Conservation (phyloP, 2,329 filamentous ascomycete species). For the Akanthomyces uredinophilus region DNA sequence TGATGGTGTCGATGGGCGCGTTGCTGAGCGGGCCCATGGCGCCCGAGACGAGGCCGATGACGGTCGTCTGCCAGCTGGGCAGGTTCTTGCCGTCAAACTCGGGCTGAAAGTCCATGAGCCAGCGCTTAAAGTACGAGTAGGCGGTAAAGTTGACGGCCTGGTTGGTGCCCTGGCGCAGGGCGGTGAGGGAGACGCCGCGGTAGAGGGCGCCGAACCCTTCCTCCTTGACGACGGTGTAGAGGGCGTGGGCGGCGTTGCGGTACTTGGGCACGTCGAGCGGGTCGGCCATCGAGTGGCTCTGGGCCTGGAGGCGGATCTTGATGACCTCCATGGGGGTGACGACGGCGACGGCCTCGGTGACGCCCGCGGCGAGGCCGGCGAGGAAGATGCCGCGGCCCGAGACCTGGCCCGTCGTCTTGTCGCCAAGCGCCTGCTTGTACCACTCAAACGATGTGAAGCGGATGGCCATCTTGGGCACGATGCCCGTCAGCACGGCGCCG, state of each 20-base stretch:
- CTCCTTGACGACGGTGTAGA: conserved; percentile 86
- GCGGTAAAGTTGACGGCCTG: conserved; percentile 99
- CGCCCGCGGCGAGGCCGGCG: conserved; percentile 83
- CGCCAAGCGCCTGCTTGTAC: conserved; percentile 80
- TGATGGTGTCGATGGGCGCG: conserved; percentile 97
- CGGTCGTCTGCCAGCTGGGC: conserved; percentile 82
- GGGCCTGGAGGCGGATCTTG: conserved; percentile 96
- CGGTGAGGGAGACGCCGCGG: conserved; percentile 88
- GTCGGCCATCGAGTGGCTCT: conserved; percentile 97
- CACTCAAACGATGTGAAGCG: conserved; percentile 95
- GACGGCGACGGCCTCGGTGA: conserved; percentile 93
- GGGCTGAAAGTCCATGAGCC: conserved; percentile 67
- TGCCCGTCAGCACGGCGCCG: conserved; percentile 92
- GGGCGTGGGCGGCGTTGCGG: conserved; percentile 78
- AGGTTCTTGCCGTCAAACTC: conserved; percentile 60
- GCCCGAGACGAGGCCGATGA: conserved; percentile 85
- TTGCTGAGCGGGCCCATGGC: conserved; percentile 96
- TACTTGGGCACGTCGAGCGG: conserved; percentile 96
- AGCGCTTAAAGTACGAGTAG: conserved; percentile 87
- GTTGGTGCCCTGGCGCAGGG: conserved; percentile 90
- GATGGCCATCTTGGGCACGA: conserved; percentile 99
- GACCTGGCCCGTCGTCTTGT: conserved; percentile 61
- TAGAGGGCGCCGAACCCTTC: conserved; percentile 86
- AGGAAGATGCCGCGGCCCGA: conserved; percentile 64
- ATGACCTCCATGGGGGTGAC: conserved; percentile 99